Evolutionary conservation across 2,329 filamentous ascomycete species (phyloP).

Genomic region (Ophiocordyceps camponoti-leonardi): DNA sequence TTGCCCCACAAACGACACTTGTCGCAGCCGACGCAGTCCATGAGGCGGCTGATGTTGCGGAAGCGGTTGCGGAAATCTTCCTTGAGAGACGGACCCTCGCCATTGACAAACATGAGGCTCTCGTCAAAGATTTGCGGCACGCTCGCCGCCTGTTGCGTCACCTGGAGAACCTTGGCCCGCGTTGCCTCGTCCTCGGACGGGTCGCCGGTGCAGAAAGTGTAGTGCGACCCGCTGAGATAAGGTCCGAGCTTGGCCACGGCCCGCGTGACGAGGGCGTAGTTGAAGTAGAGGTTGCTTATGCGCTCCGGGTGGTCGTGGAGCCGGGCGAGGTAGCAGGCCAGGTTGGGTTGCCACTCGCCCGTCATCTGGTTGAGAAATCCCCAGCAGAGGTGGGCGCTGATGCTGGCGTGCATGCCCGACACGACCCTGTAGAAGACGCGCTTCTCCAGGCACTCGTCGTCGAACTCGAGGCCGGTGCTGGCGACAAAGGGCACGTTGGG

Average conservation of each 20-base stretch:
- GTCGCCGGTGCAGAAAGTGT: slow-evolving; percentile 88
- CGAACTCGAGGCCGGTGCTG: slow-evolving; percentile 52
- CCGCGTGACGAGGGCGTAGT: slow-evolving; percentile 88
- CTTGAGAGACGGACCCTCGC: slow-evolving; percentile 61
- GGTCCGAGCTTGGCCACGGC: slow-evolving; percentile 81
- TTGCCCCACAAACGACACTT: slow-evolving; percentile 98
- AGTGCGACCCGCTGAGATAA: slow-evolving; percentile 48
- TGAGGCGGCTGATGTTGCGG: slow-evolving; percentile 86
- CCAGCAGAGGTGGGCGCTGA: slow-evolving; percentile 91
- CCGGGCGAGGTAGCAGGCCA: slow-evolving; percentile 75
- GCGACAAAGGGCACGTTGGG: slow-evolving; percentile 42
- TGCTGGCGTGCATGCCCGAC: slow-evolving; percentile 95
- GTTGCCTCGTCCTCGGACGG: slow-evolving; percentile 60
- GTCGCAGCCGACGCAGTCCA: slow-evolving; percentile 98
- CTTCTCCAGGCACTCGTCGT: slow-evolving; percentile 93
- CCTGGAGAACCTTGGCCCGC: slow-evolving; percentile 61
- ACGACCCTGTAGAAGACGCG: slow-evolving; percentile 94
- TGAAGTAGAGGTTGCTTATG: slow-evolving; percentile 96
- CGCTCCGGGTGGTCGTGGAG: slow-evolving; percentile 75
- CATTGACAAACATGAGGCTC: slow-evolving; percentile 79
- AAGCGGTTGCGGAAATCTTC: slow-evolving; percentile 97
- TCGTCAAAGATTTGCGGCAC: slow-evolving; percentile 84
- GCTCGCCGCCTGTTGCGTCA: slow-evolving; percentile 53
- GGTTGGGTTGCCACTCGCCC: slow-evolving; percentile 80
- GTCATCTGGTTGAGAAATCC: slow-evolving; percentile 92